Evolutionary conservation across 345 rosid genomes (phyloP).

Genomic region (Kernera saxatilis): DNA sequence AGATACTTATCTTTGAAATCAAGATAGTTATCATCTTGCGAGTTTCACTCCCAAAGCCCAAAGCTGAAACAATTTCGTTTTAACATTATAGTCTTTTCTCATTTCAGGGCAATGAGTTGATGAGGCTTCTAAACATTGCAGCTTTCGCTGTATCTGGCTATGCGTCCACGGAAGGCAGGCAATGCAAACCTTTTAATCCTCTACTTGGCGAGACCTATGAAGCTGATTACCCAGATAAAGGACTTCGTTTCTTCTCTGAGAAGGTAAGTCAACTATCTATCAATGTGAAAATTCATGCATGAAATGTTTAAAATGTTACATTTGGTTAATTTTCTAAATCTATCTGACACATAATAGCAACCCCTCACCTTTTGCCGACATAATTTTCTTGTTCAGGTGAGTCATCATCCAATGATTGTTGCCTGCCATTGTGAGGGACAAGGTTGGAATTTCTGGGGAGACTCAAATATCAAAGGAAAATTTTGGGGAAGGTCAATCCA

Average conservation of each 20-base stretch:
- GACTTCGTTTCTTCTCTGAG: slow-evolving; percentile 91
- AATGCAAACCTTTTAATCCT: slow-evolving; percentile 98
- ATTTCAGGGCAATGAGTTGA: slow-evolving; percentile 86
- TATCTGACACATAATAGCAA: neutral
- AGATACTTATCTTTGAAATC: neutral
- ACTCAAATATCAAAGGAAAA: slow-evolving; percentile 96
- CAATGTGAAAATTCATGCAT: neutral
- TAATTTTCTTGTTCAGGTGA: slow-evolving; percentile 56
- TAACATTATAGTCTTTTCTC: slow-evolving; percentile 23
- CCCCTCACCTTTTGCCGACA: slow-evolving; percentile 6
- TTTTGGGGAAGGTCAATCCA: slow-evolving; percentile 98
- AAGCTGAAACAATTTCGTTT: neutral
- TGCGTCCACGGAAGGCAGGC: slow-evolving; percentile 97
- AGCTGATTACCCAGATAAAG: slow-evolving; percentile 99
- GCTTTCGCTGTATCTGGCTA: slow-evolving; percentile 99
- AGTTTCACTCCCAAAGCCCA: neutral
- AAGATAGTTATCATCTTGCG: neutral
- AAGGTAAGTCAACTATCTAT: slow-evolving; percentile 51
- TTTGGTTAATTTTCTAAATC: neutral
- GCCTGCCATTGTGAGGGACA: slow-evolving; percentile 99
- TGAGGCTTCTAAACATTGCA: slow-evolving; percentile 88
- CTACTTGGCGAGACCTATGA: slow-evolving; percentile 98
- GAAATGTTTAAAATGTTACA: neutral
- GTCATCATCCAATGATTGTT: slow-evolving; percentile 96
- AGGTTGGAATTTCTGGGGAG: slow-evolving; percentile 99